Evolutionary conservation across 2,329 filamentous ascomycete species (phyloP), one percentile per base, ranked within the genome.

Genomic region (Calycina marina): DNA sequence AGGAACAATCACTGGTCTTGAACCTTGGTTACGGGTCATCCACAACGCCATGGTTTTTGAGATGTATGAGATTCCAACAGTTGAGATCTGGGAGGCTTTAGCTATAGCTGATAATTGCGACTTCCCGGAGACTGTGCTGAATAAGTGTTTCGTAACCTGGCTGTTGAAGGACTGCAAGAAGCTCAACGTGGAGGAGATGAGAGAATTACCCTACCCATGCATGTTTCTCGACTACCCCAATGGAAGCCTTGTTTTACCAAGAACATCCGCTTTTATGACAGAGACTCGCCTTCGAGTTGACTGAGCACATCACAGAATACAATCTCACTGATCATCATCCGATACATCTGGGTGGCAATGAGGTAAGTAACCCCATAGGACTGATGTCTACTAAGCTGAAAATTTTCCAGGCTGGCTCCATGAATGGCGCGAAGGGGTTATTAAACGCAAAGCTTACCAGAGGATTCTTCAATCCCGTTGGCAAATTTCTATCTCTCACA

Each of bases 261-360:
- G 16, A 4, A 32, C 16, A 13, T 40, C 38, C 24, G 38, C 35
- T 3, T 20, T 4, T 10, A 14, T 40, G 4, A 42, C 39, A 14
- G 35, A 35, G 15, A 9, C 32, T 42, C 3, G 36, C 34, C 4
- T 37, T 35, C 17, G 11, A 35, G n/a, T n/a, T 9, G 2, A 17
- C 22, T 6, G 30, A 14, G 4, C 28, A 36, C 15, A 31, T 38
- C 13, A 27, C 22, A 4, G 40, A 40, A 18, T 5, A 10, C 4
- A 40, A 40, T 14, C 38, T 32, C 4, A 36, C 29, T 6, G 14
- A 13, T 4, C 28, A 24, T 20, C 17, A 25, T 5, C 4, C 38
- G 24, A 30, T 48, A 18, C 42, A 48, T 39, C 32, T 48, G 31
- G 32, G 41, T 33, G 13, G 44, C n/a, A 22, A 32, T 11, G 32